Percentiles rank a stretch among this genome's conserved stretches.
Conservation (phyloP, 805 yeast species). For the Maudiozyma barnettii region DNA sequence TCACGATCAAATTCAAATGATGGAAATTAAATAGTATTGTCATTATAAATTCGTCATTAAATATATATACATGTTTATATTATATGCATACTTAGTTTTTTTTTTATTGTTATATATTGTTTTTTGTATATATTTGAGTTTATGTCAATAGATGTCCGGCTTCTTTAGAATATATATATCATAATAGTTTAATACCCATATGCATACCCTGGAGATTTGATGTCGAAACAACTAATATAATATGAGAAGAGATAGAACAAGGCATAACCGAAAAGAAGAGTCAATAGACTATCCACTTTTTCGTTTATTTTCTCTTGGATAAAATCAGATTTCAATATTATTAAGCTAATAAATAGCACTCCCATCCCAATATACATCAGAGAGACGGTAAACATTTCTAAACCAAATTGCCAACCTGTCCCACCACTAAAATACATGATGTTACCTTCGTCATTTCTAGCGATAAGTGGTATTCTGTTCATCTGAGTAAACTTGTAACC, state of each 20-base stretch:
- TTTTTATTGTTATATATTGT: background rate
- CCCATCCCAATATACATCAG: constrained; percentile 42
- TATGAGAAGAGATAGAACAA: constrained; percentile 18
- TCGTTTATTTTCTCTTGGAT: background rate
- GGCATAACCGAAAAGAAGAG: constrained; percentile 8
- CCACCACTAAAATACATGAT: constrained; percentile 58
- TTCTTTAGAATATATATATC: background rate
- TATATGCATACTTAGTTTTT: background rate
- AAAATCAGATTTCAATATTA: constrained; percentile 21
- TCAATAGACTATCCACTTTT: constrained; percentile 15
- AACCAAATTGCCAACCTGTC: constrained; percentile 57
- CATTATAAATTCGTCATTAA: too few relatives aligned
- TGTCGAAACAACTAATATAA: constrained; percentile 18
- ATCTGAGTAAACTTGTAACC: constrained; percentile 60
- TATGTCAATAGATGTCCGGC: background rate
- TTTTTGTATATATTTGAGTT: background rate
- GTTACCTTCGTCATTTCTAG: constrained; percentile 40
- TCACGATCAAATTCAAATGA: background rate
- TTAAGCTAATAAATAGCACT: constrained; percentile 32
- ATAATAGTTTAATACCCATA: constrained; percentile 5
- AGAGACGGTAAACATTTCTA: constrained; percentile 49
- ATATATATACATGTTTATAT: too few relatives aligned
- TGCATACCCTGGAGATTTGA: constrained; percentile 26
- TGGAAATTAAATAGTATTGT: background rate
- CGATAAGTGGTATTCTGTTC: constrained; percentile 53